Percentiles rank a stretch among this genome's conserved stretches.
Evolutionary conservation across 306 rosid genomes (phyloP).

Genomic region (Albizia julibrissin): DNA sequence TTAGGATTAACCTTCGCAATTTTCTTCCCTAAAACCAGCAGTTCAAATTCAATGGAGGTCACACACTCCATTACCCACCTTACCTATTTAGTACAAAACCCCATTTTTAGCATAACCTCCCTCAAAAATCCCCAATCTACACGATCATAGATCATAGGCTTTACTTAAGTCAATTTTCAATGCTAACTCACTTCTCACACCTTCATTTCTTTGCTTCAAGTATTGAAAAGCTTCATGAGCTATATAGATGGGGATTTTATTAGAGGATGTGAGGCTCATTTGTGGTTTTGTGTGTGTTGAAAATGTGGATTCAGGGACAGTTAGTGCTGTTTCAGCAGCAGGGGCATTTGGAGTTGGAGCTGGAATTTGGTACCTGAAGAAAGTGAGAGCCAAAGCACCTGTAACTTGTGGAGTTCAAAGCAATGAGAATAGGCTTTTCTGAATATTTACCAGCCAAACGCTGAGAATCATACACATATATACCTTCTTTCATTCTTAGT

Average conservation of each 20-base stretch:
- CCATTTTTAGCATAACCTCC: too few relatives aligned
- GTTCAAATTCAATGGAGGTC: too few relatives aligned
- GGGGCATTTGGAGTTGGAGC: conserved; percentile 87
- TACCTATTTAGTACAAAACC: too few relatives aligned
- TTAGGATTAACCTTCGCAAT: too few relatives aligned
- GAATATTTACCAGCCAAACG: conserved; percentile 26
- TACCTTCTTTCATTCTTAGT: conserved; percentile 31
- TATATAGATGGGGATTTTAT: background rate
- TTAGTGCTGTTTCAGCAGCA: conserved; percentile 67
- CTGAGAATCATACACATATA: conserved; percentile 20
- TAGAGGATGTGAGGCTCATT: conserved; percentile 1
- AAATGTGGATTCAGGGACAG: conserved; percentile 63
- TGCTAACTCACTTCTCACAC: too few relatives aligned
- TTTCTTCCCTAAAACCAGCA: too few relatives aligned
- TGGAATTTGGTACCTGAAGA: conserved; percentile 73
- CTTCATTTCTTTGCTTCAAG: too few relatives aligned
- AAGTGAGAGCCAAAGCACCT: conserved; percentile 78
- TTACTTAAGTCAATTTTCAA: too few relatives aligned
- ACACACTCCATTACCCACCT: too few relatives aligned
- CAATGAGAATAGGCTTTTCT: conserved; percentile 89
- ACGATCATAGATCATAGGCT: too few relatives aligned
- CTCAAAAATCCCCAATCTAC: too few relatives aligned
- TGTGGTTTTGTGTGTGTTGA: background rate
- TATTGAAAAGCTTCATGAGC: too few relatives aligned
- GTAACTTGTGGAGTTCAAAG: conserved; percentile 89